Base-by-base conservation (phyloP, 106 monocot species). In the Apostasia ramifera region DNA sequence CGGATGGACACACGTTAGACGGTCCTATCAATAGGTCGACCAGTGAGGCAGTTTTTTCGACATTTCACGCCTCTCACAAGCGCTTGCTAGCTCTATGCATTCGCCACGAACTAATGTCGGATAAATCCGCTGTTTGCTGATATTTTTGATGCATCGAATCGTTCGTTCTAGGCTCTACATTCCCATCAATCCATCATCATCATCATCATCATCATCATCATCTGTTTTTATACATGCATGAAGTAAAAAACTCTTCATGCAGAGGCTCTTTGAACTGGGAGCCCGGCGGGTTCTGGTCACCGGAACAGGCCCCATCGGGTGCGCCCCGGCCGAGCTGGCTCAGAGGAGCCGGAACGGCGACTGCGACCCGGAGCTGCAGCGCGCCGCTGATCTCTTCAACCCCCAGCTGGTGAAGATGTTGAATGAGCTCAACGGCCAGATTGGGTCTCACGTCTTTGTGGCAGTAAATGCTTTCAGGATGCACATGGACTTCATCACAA, bases 241-340 rank as follows among this genome's bases (percentile, higher is more conserved):
- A 53, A 2, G 26, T 26, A 26, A 61, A 61, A 61, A 8, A 8
- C 8, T 4, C 45, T 42, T 41, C 4, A 44, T 52, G 53, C 70
- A 85, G 85, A 78, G 81, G 70, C 53, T 85, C 37, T 60, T 78
- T 50, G 81, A 77, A 3, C 54, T 85, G 62, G 85, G 85, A 1
- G 77, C 66, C 3, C 74, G 78, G 0, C 68, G 73, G 12, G 68
- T 85, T 1, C 55, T 85, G 10, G 85, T 85, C 26, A 85, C 85
- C 14, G 85, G 85, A 8, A 85, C 85, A 1, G 85, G 85, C 5
- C 85, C 85, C 0, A 60, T 85, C 11, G 85, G 85, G 1, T 85
- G 85, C 7, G 85, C 69, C 0, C 85, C 85, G 3, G 73, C 81
- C 1, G 77, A 66, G 70, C 80, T 81, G 1, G 85, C 81, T 5